These are phyloP conservation scores for Pholiota molesta DNA, from an alignment of 768 basidiomycete species.

Conservation along the genomic window DNA sequence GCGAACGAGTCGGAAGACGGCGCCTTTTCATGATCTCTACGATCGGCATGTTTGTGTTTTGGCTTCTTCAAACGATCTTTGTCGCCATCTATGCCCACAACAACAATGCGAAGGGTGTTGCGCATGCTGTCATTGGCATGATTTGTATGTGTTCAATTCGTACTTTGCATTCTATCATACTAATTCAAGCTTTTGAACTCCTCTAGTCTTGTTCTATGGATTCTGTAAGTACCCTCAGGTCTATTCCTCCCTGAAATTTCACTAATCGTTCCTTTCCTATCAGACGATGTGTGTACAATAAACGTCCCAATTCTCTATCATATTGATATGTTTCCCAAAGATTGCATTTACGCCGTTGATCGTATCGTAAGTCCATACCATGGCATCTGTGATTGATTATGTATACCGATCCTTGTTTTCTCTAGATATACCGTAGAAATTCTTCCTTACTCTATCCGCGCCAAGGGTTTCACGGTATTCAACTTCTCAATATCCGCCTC, in stretches of 20 bases:
- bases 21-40: conserved; percentile 52
- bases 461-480: conserved; percentile 70
- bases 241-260: not conserved
- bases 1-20: conserved; percentile 52
- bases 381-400: too few relatives aligned
- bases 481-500: conserved; percentile 62
- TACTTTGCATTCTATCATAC: not conserved
- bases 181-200: not conserved
- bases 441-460: conserved; percentile 48
- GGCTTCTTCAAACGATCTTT: conserved; percentile 59
- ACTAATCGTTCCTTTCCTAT: not conserved
- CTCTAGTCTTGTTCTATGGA: conserved; percentile 34
- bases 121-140: conserved; percentile 60
- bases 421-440: conserved; percentile 35
- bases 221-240: conserved; percentile 28
- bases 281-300: conserved; percentile 27
- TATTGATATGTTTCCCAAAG: conserved; percentile 15
- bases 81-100: conserved; percentile 41
- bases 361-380: conserved; percentile 28
- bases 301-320: not conserved
- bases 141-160: conserved; percentile 25
- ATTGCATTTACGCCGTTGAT: conserved; percentile 37
- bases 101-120: conserved; percentile 43
- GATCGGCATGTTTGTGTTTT: conserved; percentile 57
- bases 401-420: not conserved